phyloP scores from a whole-genome alignment of 495 filamentous ascomycete genomes.

The Pyrenula massariospora region DNA sequence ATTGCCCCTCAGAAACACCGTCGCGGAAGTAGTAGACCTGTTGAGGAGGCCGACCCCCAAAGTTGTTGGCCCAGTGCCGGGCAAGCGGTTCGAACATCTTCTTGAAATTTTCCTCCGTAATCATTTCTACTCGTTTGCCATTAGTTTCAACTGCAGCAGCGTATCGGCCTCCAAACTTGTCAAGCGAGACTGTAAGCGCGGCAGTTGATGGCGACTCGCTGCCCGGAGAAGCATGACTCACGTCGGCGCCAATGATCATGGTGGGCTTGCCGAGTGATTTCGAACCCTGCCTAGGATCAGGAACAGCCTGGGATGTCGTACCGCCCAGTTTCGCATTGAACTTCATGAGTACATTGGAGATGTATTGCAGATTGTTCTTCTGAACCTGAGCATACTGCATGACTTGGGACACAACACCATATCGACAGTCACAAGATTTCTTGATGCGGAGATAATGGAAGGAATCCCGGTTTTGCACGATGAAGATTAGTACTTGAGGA shows the following conservation, averaged over 20 bases:
- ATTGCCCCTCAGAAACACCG: conserved; percentile 83
- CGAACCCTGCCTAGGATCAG: conserved; percentile 31
- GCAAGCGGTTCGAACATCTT: conserved; percentile 46
- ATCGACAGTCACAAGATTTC: conserved; percentile 41
- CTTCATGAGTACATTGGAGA: conserved; percentile 63
- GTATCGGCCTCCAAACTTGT: conserved; percentile 53
- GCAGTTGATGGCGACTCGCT: conserved; percentile 49
- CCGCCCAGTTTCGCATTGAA: conserved; percentile 76
- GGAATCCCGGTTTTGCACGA: conserved; percentile 35
- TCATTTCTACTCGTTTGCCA: conserved; percentile 42
- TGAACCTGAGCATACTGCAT: conserved; percentile 21
- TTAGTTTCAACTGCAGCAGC: conserved; percentile 53
- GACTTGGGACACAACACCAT: conserved; percentile 51
- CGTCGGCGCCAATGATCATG: conserved; percentile 77
- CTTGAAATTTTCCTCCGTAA: conserved; percentile 32
- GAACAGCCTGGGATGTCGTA: conserved; percentile 27
- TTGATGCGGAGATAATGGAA: conserved; percentile 54
- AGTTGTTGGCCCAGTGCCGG: conserved; percentile 31
- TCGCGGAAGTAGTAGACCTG: conserved; percentile 90
- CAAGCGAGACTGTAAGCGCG: conserved; percentile 64
- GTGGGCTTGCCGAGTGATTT: conserved; percentile 17
- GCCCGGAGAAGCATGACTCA: conserved; percentile 70
- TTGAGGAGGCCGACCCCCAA: conserved; percentile 32
- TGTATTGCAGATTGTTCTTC: conserved; percentile 32
- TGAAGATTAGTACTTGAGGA: conserved; percentile 53